Base-by-base conservation (phyloP, 2,329 filamentous ascomycete species). In the Capronia americana region DNA sequence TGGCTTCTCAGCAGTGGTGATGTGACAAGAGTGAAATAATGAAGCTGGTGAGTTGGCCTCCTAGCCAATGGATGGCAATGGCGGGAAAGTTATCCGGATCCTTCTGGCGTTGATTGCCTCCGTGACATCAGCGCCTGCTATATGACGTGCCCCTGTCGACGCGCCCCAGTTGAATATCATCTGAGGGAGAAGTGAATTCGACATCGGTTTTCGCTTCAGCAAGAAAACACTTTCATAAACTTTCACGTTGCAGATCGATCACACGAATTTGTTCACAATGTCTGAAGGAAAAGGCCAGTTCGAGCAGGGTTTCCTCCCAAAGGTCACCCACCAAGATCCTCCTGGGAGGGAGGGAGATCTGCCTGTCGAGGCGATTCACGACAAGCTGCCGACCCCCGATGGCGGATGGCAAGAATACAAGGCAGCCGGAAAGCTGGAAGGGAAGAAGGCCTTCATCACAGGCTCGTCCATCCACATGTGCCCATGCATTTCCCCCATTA, bases 371-470 rank as follows among this genome's bases (percentile, higher is more conserved):
- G 88, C 90, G 1, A 80, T 85, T 53, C 87, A 85, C 64, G 87
- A 90, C 63, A 81, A 89, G 65, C 78, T 93, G 1, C 91, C 91
- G 0, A 88, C 87, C 4, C 84, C 86, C 20, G 86, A 90, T 65
- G 89, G 89, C 44, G 87, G 87, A 12, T 88, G 86, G 72, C 86
- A 90, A 73, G 85, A 84, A 56, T 94, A 95, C 80, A 88, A 88
- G 75, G 86, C 90, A 3, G 90, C 91, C 0, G 88, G 87, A 57
- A 96, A 95, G 79, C 86, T 95, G 6, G 79, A 86, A 73, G 91
- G 88, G 68, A 91, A 90, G 78, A 90, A 87, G 66, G 91, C 91
- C 7, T 78, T 95, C 65, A 94, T 95, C 73, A 94, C 92, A 0
- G 91, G 53, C 26, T 55, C 28, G 53, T 55, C 53, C 24, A 20